These are phyloP conservation scores for Panaeolus cyanescens DNA, from an alignment of 768 basidiomycete genomes.

Conservation along the genomic window DNA sequence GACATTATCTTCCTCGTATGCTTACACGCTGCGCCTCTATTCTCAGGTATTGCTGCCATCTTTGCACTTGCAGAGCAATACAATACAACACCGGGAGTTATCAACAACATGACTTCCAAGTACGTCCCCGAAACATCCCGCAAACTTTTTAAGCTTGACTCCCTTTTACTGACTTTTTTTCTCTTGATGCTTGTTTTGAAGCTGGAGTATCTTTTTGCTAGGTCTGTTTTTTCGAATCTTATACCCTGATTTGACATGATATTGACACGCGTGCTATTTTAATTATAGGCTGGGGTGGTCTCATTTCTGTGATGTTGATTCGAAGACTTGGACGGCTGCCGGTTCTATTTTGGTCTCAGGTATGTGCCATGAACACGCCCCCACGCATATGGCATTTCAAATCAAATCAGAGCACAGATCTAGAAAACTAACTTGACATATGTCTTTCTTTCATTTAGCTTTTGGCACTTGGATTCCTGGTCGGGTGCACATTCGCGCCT, in stretches of 20 bases:
- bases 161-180: not conserved
- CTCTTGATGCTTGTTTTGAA: slow-evolving; percentile 22
- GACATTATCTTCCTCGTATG: not conserved
- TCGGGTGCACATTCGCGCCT: slow-evolving; percentile 52
- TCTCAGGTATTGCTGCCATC: slow-evolving; percentile 57
- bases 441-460: slow-evolving; percentile 32
- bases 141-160: not conserved
- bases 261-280: not conserved
- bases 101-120: slow-evolving; percentile 68
- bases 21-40: not conserved
- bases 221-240: slow-evolving; percentile 31
- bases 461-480: slow-evolving; percentile 53
- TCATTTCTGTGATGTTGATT: slow-evolving; percentile 67
- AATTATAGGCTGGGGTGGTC: slow-evolving; percentile 54
- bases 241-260: not conserved
- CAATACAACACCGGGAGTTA: slow-evolving; percentile 53
- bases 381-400: not conserved
- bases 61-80: slow-evolving; percentile 60
- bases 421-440: not conserved
- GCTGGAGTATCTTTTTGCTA: slow-evolving; percentile 68
- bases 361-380: slow-evolving; percentile 20
- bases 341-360: slow-evolving; percentile 73
- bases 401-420: not conserved
- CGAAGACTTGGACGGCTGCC: slow-evolving; percentile 66
- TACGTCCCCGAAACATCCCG: slow-evolving; percentile 19